These are phyloP conservation scores for Aquilaria yunnanensis DNA, from an alignment of 345 rosid species.

Conservation along the genomic window DNA sequence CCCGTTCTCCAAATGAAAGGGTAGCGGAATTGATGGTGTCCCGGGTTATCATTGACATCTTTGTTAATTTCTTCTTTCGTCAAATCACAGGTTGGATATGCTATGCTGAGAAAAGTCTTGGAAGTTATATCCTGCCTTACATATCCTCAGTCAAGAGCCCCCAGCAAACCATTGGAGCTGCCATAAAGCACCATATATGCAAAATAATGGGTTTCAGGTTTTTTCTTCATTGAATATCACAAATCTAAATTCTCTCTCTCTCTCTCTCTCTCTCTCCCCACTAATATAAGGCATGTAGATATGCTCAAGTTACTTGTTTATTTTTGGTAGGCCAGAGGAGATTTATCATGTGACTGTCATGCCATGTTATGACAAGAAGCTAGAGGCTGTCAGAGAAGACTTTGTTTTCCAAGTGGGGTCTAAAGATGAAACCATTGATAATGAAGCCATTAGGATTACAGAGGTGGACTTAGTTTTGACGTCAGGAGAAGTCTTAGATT, in stretches of 20 bases:
- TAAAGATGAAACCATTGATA: slow-evolving; percentile 17
- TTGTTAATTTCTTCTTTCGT: slow-evolving; percentile 5
- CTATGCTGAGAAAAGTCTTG: slow-evolving; percentile 92
- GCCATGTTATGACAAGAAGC: slow-evolving; percentile 99
- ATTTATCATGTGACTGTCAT: slow-evolving; percentile 90
- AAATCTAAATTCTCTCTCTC: neutral
- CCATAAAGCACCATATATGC: slow-evolving; percentile 60
- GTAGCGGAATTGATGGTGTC: too few relatives aligned
- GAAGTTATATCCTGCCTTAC: slow-evolving; percentile 77
- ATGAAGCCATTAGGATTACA: slow-evolving; percentile 26
- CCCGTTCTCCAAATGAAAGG: too few relatives aligned
- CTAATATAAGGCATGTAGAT: slow-evolving; percentile 50
- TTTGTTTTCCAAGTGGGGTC: slow-evolving; percentile 54
- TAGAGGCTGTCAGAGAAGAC: slow-evolving; percentile 89
- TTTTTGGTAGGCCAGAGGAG: slow-evolving; percentile 59
- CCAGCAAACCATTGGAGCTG: slow-evolving; percentile 85
- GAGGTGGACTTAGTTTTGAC: slow-evolving; percentile 99
- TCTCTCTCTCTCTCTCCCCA: slow-evolving; percentile 6
- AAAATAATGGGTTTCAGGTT: slow-evolving; percentile 73
- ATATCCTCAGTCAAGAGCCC: slow-evolving; percentile 95
- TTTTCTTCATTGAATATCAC: neutral
- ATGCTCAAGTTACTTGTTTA: slow-evolving; percentile 11
- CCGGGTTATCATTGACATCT: too few relatives aligned
- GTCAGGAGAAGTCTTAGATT: slow-evolving; percentile 78
- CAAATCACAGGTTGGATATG: slow-evolving; percentile 87